Conservation (phyloP, 2,329 filamentous ascomycete genomes). For the Podosphaera leucotricha region DNA sequence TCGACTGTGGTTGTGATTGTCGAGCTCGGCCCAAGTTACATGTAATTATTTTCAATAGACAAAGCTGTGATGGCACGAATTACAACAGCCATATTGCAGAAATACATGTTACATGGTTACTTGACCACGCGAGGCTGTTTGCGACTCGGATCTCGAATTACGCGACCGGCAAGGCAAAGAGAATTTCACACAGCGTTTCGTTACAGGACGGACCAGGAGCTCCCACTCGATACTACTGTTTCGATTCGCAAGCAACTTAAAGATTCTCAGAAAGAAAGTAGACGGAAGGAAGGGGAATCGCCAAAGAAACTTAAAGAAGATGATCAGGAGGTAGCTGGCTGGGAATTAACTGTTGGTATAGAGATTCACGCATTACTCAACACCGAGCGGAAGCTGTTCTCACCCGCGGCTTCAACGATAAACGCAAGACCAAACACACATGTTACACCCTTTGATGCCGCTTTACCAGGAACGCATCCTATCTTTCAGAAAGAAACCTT, state of each 20-base stretch:
- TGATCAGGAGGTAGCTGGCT: constrained; percentile 26
- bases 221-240: constrained; percentile 4
- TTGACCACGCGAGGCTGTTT: constrained; percentile 11
- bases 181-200: constrained; percentile 4
- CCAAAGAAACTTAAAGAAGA: constrained; percentile 15
- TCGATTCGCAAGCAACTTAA: constrained; percentile 52
- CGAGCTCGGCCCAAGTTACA: too few species aligned
- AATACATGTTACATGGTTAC: constrained; percentile 14
- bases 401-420: constrained; percentile 38
- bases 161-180: constrained; percentile 4
- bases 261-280: constrained; percentile 31
- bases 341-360: constrained; percentile 89
- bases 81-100: constrained; percentile 10
- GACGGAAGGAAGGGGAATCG: constrained; percentile 18
- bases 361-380: constrained; percentile 96
- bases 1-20: too few species aligned
- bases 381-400: constrained; percentile 75
- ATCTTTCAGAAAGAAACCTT: constrained; percentile 62
- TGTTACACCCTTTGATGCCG: constrained; percentile 69
- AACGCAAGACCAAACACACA: constrained; percentile 59
- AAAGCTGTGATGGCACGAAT: constrained; percentile 8
- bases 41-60: too few species aligned
- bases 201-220: constrained; percentile 3
- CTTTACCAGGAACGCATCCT: constrained; percentile 75
- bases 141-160: constrained; percentile 2